Conservation (phyloP, 345 rosid genomes). For the Abelmoschus esculentus region DNA sequence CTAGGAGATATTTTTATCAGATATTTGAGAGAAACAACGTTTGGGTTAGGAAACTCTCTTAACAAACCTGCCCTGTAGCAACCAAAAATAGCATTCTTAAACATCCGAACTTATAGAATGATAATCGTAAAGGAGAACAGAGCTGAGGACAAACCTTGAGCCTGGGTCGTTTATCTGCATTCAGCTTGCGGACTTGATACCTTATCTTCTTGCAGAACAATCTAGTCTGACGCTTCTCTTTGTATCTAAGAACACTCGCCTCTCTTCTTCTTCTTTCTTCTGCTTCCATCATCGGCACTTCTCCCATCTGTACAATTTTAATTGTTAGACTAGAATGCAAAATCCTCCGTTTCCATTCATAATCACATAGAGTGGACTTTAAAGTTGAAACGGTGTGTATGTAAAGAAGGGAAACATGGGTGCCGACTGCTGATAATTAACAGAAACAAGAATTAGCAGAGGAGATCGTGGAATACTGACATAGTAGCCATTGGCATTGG, state of each 20-base stretch:
- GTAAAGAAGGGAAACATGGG: too few relatives aligned
- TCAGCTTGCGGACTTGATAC: slow-evolving; percentile 70
- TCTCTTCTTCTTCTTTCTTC: slow-evolving; percentile 59
- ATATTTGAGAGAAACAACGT: background rate
- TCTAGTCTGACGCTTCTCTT: slow-evolving; percentile 61
- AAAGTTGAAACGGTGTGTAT: background rate
- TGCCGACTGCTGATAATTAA: background rate
- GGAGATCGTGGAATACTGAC: slow-evolving; percentile 30
- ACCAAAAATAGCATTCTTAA: background rate
- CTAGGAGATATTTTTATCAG: background rate
- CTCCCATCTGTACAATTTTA: slow-evolving; percentile 12
- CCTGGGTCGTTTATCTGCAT: slow-evolving; percentile 74
- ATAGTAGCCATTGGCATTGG: slow-evolving; percentile 21
- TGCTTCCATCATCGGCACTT: slow-evolving; percentile 57
- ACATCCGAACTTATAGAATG: background rate
- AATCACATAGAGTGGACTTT: background rate
- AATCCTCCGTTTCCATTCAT: background rate
- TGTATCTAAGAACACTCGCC: slow-evolving; percentile 74
- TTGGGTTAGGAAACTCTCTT: slow-evolving; percentile 10
- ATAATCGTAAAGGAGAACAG: background rate
- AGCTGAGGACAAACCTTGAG: slow-evolving; percentile 38
- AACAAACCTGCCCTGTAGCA: slow-evolving; percentile 17
- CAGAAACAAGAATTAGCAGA: slow-evolving; percentile 7
- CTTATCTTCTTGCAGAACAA: slow-evolving; percentile 79
- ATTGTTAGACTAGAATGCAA: background rate